Conservation (phyloP, 441 rosid species). For the Dalechampia spathulata region DNA sequence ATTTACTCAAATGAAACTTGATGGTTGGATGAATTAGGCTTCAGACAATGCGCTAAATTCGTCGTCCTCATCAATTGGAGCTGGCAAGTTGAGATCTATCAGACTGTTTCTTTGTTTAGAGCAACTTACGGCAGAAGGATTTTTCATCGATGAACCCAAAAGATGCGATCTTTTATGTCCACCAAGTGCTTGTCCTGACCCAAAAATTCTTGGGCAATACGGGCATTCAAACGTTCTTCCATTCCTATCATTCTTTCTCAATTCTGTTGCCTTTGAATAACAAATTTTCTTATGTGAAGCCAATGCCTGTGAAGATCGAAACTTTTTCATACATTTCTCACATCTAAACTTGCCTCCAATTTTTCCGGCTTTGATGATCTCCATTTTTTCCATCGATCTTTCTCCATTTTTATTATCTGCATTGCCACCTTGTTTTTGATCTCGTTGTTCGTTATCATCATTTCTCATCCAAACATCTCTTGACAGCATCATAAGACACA, state of each 20-base stretch:
- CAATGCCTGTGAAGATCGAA: conserved; percentile 49
- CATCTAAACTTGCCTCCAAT: conserved; percentile 34
- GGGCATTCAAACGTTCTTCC: conserved; percentile 47
- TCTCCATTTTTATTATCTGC: conserved; percentile 12
- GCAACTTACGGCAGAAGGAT: background rate
- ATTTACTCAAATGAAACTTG: conserved; percentile 6
- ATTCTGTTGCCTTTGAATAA: conserved; percentile 18
- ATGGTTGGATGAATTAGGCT: conserved; percentile 22
- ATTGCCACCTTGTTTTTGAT: conserved; percentile 10
- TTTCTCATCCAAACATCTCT: conserved; percentile 50
- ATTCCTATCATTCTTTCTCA: conserved; percentile 18
- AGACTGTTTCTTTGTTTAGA: conserved; percentile 27
- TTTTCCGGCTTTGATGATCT: conserved; percentile 22
- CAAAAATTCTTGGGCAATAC: conserved; percentile 55
- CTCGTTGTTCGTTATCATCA: conserved; percentile 15
- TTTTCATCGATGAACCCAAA: conserved; percentile 15
- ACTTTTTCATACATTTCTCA: conserved; percentile 42
- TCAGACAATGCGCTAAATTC: conserved; percentile 54
- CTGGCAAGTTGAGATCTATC: conserved; percentile 75
- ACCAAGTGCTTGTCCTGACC: conserved; percentile 82
- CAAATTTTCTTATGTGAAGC: conserved; percentile 37
- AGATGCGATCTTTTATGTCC: conserved; percentile 84
- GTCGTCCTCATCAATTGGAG: conserved; percentile 39
- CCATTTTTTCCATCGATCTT: conserved; percentile 14
- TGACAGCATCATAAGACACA: conserved; percentile 85